These are phyloP conservation scores for Sporopachydermia lactativora DNA, from an alignment of 805 yeast genomes.

Conservation along the genomic window DNA sequence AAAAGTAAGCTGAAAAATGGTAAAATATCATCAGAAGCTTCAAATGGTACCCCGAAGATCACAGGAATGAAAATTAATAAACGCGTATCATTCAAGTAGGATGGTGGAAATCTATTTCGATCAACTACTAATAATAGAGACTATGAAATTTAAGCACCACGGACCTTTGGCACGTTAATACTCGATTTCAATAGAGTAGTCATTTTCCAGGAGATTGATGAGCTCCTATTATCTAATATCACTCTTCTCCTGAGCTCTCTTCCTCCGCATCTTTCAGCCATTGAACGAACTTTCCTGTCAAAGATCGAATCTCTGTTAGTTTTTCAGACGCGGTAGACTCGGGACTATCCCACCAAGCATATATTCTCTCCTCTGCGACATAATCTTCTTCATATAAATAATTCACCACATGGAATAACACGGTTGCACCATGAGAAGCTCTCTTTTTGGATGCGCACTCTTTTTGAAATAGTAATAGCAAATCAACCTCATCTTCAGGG, in stretches of 20 bases:
- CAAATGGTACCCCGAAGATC: not conserved
- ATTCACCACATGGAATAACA: conserved; percentile 35
- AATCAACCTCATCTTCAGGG: conserved; percentile 60
- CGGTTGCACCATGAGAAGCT: conserved; percentile 27
- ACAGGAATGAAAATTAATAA: not conserved
- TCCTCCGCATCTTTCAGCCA: conserved; percentile 79
- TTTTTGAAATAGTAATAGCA: conserved; percentile 34
- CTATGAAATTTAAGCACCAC: too few species aligned
- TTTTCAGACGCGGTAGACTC: conserved; percentile 26
- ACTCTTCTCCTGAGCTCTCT: conserved; percentile 43
- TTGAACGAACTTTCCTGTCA: conserved; percentile 62
- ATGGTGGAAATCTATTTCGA: too few species aligned
- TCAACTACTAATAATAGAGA: too few species aligned
- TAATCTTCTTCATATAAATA: conserved; percentile 72
- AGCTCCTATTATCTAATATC: too few species aligned
- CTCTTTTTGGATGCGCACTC: conserved; percentile 24
- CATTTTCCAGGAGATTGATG: too few species aligned
- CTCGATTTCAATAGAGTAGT: too few species aligned
- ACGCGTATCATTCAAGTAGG: not conserved
- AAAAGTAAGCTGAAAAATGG: conserved; percentile 44
- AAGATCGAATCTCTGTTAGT: conserved; percentile 32
- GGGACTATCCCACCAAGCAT: conserved; percentile 64
- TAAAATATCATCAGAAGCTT: not conserved
- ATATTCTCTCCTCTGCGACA: conserved; percentile 66
- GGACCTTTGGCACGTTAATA: too few species aligned